phyloP scores from a whole-genome alignment of 1,139 yeast species.

The Citeromyces siamensis region DNA sequence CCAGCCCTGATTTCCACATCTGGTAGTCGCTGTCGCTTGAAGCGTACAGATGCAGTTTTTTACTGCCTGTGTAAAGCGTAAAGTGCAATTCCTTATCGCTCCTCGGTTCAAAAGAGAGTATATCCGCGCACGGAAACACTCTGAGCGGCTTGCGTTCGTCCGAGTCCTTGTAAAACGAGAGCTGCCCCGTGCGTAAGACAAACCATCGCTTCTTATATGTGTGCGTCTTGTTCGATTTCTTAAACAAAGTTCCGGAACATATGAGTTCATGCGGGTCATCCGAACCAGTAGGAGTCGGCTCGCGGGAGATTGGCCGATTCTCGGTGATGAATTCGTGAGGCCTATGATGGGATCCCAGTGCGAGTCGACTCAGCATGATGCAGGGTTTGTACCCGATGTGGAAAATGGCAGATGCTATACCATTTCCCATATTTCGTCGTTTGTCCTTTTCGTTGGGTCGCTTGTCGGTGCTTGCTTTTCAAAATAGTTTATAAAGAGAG shows the following conservation, averaged over 20 bases:
- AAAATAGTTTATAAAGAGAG: not conserved
- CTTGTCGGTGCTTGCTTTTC: not conserved
- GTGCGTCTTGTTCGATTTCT: conserved; percentile 8
- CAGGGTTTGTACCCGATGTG: too few species aligned
- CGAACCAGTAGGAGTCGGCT: not conserved
- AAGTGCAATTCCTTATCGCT: conserved; percentile 5
- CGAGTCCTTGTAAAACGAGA: conserved; percentile 45
- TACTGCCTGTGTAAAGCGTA: conserved; percentile 22
- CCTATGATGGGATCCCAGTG: conserved; percentile 1
- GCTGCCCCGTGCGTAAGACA: conserved; percentile 40
- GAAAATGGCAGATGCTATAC: too few species aligned
- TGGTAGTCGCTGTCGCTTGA: conserved; percentile 22
- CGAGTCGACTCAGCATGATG: not conserved
- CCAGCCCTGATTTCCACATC: conserved; percentile 27
- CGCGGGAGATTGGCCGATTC: not conserved
- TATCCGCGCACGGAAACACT: conserved; percentile 22
- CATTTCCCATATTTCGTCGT: not conserved
- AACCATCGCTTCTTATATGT: conserved; percentile 35
- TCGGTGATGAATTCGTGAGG: not conserved
- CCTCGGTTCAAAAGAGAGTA: conserved; percentile 15
- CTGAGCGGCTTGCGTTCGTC: conserved; percentile 42
- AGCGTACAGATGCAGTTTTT: conserved; percentile 31
- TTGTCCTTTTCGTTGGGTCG: not conserved
- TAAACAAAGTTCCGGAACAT: conserved; percentile 4
- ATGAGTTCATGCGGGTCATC: not conserved